Conservation (phyloP, 2,329 filamentous ascomycete species). For the Penicillium sp. region DNA sequence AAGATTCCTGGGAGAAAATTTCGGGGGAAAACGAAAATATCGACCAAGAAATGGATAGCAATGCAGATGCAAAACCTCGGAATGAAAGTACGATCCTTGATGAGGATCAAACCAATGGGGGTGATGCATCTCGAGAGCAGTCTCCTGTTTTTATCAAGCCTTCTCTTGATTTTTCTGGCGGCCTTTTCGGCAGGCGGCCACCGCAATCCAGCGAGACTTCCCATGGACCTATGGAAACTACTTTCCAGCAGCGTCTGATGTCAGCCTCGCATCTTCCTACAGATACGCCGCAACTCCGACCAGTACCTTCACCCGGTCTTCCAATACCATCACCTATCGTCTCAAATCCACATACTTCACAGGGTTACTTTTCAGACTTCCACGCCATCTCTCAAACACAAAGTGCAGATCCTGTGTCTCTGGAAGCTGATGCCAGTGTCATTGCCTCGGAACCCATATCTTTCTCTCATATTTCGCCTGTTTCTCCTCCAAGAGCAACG, state of each 20-base stretch:
- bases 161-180: conserved; percentile 13
- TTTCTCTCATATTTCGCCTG: neutral
- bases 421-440: conserved; percentile 2
- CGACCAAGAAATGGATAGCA: conserved; percentile 4
- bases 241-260: neutral
- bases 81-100: neutral
- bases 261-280: conserved; percentile 23
- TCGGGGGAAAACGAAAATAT: conserved; percentile 25
- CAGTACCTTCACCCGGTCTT: conserved; percentile 40
- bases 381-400: conserved; percentile 9
- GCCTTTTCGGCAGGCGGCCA: conserved; percentile 9
- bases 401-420: neutral
- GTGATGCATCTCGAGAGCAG: neutral
- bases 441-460: neutral
- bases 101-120: neutral
- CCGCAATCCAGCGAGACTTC: conserved; percentile 2
- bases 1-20: conserved; percentile 29
- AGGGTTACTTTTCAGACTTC: conserved; percentile 34
- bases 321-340: conserved; percentile 42
- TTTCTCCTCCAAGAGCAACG: neutral
- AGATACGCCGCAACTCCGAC: conserved; percentile 40
- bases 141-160: conserved; percentile 18
- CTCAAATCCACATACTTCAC: conserved; percentile 23
- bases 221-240: neutral
- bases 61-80: neutral